Conservation (phyloP, 163 green algal species). For the Chlamydomonas reinhardtii region DNA sequence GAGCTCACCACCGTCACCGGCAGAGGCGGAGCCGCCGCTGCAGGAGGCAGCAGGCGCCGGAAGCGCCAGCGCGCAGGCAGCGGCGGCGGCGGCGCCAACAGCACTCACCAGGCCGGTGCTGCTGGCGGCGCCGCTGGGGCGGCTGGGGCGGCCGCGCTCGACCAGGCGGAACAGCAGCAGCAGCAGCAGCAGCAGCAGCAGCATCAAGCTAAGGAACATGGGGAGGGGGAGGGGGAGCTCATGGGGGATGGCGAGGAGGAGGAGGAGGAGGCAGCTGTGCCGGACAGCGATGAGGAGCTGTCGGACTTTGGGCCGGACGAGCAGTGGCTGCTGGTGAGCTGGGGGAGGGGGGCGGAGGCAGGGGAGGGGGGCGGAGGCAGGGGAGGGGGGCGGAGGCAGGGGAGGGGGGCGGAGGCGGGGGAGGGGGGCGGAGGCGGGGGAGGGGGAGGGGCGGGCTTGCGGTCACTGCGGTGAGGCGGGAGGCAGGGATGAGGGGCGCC, state of each 20-base stretch:
- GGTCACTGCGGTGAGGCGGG: no score
- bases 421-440: no score
- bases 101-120: no score
- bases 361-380: neutral
- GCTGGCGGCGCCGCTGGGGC: neutral
- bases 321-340: slow-evolving; percentile 29
- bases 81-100: neutral
- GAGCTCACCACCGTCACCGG: neutral
- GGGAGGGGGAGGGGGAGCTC: no score
- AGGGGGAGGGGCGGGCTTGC: no score
- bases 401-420: no score
- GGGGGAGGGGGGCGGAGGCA: no score
- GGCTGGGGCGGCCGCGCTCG: neutral
- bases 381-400: neutral
- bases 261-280: neutral
- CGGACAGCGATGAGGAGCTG: slow-evolving; percentile 32
- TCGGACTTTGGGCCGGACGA: slow-evolving; percentile 40
- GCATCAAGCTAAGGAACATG: no score
- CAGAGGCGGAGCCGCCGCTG: neutral
- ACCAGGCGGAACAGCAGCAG: neutral
- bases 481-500: no score
- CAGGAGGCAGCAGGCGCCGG: neutral
- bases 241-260: neutral
- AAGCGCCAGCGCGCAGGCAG: neutral
- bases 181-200: no score